Base-by-base conservation (phyloP, 2,329 filamentous ascomycete genomes). In the Xenoacremonium recifei region DNA sequence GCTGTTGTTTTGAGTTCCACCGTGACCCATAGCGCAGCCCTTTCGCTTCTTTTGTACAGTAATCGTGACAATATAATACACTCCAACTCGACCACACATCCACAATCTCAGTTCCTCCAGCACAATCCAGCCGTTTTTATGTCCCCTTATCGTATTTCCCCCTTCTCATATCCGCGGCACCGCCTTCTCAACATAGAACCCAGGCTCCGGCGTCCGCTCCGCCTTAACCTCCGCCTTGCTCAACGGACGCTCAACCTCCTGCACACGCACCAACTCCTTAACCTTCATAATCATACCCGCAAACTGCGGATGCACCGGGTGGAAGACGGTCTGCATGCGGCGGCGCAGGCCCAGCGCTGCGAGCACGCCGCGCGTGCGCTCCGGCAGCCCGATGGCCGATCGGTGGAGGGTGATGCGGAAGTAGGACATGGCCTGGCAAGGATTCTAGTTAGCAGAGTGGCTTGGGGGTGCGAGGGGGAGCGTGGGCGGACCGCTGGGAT, bases 271-370 rank as follows among this genome's bases (percentile, higher is more conserved):
- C 49, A 96, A 73, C 70, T 96, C 91, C 74, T 96, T 96, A 57
- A 96, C 89, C 67, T 86, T 85, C 76, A 96, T 85, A 60, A 96
- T 89, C 73, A 95, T 89, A 62, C 91, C 91, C 9, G 91, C 91
- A 48, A 89, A 82, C 54, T 89, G 83, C 31, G 84, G 81, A 48
- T 79, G 79, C 48, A 95, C 89, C 27, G 88, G 87, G 68, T 95
- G 86, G 75, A 95, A 96, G 59, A 96, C 91, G 40, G 87, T 92
- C 60, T 84, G 84, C 77, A 85, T 84, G 59, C 91, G 87, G 65
- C 87, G 88, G 58, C 84, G 87, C 50, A 96, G 80, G 42, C 91
- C 91, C 46, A 96, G 85, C 15, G 91, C 87, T 48, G 84, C 78
- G 42, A 96, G 86, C 16, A 92, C 88, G 61, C 87, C 89, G 63